These are phyloP conservation scores for Colletotrichum lindemuthianum DNA, from an alignment of 2,329 filamentous ascomycete genomes.

Conservation along the genomic window DNA sequence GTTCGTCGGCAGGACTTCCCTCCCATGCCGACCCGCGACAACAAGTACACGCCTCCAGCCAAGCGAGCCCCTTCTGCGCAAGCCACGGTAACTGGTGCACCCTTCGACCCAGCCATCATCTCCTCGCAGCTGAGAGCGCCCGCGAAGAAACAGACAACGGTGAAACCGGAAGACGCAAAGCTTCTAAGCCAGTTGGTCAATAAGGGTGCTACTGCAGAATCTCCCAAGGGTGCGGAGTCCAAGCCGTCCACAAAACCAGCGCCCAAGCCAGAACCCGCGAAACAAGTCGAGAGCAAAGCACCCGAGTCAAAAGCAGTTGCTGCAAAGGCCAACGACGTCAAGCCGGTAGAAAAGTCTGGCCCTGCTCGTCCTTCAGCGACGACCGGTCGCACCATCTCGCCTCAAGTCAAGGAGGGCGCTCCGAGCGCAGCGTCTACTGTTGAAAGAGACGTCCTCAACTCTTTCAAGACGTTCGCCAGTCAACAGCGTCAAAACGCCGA, in stretches of 20 bases:
- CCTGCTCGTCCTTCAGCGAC: conserved; percentile 49
- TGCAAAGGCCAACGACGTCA: conserved; percentile 21
- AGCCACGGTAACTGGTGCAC: conserved; percentile 78
- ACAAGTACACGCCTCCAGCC: conserved; percentile 91
- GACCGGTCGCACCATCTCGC: conserved; percentile 52
- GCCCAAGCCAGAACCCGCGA: conserved; percentile 25
- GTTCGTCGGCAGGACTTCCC: conserved; percentile 82
- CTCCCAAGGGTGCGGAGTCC: conserved; percentile 16
- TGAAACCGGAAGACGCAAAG: conserved; percentile 46
- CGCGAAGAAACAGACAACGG: conserved; percentile 52
- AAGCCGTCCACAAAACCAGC: conserved; percentile 22
- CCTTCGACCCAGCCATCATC: conserved; percentile 89
- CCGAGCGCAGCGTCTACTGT: conserved; percentile 70
- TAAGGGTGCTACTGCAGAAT: conserved; percentile 21
- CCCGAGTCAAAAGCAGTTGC: conserved; percentile 25
- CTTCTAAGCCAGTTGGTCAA: conserved; percentile 21
- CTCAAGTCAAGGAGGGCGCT: conserved; percentile 51
- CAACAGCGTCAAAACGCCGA: conserved; percentile 66
- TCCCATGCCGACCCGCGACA: conserved; percentile 66
- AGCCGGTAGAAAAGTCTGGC: conserved; percentile 36
- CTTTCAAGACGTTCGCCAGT: conserved; percentile 72
- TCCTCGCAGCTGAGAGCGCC: conserved; percentile 76
- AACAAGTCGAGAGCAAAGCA: conserved; percentile 10
- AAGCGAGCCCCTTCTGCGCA: conserved; percentile 81
- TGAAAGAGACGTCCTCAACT: conserved; percentile 68